Conservation (phyloP, 1,139 yeast species). For the Geotrichum klebahnii region DNA sequence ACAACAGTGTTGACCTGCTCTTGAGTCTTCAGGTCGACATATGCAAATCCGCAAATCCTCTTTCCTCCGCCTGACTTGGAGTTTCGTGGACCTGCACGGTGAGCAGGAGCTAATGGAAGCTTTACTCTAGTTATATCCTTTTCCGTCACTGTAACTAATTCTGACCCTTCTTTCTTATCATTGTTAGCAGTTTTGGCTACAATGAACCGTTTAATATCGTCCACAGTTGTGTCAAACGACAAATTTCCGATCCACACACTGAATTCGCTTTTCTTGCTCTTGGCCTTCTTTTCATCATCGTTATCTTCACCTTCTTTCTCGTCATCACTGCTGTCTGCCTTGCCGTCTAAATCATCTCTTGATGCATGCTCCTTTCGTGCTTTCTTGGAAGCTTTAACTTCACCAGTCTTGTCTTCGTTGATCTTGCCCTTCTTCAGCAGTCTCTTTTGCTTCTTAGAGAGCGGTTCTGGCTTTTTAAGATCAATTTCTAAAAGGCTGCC, state of each 20-base stretch:
- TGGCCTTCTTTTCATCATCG: constrained; percentile 32
- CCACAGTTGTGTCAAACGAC: constrained; percentile 76
- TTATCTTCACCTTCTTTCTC: constrained; percentile 26
- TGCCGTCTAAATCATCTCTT: constrained; percentile 22
- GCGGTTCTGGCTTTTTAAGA: constrained; percentile 69
- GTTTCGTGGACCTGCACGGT: neutral
- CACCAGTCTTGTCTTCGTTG: constrained; percentile 35
- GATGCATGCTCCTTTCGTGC: constrained; percentile 21
- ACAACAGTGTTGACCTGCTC: constrained; percentile 64
- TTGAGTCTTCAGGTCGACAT: constrained; percentile 70
- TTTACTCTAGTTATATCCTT: constrained; percentile 43
- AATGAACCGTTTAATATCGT: constrained; percentile 65
- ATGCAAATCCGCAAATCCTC: constrained; percentile 72
- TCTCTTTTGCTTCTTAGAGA: constrained; percentile 89
- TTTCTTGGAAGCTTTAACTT: constrained; percentile 27
- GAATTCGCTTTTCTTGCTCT: constrained; percentile 52
- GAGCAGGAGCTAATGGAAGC: constrained; percentile 39
- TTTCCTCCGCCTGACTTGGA: constrained; percentile 15
- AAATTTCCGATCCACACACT: constrained; percentile 96
- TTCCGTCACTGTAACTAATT: constrained; percentile 41
- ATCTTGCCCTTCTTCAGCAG: constrained; percentile 59
- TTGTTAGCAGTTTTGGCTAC: constrained; percentile 48
- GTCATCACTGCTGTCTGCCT: constrained; percentile 19
- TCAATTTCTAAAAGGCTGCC: constrained; percentile 70
- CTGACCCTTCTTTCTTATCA: constrained; percentile 26